Percentiles rank a stretch among this genome's conserved stretches.
Evolutionary conservation across 2,329 filamentous ascomycete genomes (phyloP).

Genomic region (Aspergillus piperis): DNA sequence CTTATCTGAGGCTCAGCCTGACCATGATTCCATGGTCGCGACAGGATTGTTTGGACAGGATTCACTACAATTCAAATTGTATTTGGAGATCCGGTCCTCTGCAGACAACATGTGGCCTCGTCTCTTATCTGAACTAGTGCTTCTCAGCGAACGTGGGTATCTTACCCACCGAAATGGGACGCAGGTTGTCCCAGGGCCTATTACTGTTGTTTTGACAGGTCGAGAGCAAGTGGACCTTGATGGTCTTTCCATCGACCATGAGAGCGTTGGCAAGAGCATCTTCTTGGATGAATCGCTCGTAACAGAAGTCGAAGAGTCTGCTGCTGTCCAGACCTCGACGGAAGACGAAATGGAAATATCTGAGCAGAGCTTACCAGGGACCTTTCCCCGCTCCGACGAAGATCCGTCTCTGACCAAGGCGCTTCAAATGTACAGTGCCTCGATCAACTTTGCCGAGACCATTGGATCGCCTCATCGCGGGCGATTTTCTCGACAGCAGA

Average conservation of each 20-base stretch:
- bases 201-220: conserved; percentile 29
- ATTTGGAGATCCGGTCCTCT: conserved; percentile 27
- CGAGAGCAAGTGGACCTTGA: background rate
- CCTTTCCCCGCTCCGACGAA: background rate
- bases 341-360: background rate
- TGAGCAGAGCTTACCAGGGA: background rate
- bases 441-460: conserved; percentile 15
- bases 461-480: conserved; percentile 21
- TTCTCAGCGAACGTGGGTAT: conserved; percentile 24
- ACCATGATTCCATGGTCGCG: background rate
- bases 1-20: background rate
- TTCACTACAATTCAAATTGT: conserved; percentile 23
- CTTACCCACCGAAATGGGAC: conserved; percentile 27
- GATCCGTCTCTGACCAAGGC: background rate
- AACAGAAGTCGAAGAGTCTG: background rate
- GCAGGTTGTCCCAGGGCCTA: conserved; percentile 20
- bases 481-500: conserved; percentile 21
- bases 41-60: conserved; percentile 16
- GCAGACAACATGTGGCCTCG: conserved; percentile 18
- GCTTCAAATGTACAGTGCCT: conserved; percentile 10
- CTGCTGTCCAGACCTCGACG: background rate
- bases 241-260: background rate
- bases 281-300: background rate
- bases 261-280: background rate
- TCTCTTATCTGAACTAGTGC: conserved; percentile 22